phyloP scores from a whole-genome alignment of 305 asterid species.

The Fraxinus platypoda region DNA sequence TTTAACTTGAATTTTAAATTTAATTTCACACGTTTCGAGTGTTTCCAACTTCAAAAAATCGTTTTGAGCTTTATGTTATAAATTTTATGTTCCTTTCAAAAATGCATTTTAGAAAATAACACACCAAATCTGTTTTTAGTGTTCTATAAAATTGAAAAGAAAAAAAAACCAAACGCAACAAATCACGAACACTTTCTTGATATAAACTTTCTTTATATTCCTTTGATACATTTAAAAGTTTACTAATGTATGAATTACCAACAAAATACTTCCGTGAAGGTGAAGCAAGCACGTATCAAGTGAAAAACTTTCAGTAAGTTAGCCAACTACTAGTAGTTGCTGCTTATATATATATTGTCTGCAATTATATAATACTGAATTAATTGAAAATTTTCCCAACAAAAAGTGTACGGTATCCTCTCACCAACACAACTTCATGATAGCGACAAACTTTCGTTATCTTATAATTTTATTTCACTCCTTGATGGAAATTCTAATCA shows the following conservation, averaged over 20 bases:
- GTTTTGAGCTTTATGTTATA: no score
- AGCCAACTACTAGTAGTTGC: neutral
- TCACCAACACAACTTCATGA: neutral
- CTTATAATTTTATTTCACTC: no score
- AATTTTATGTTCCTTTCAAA: no score
- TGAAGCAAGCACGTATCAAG: neutral
- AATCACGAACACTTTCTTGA: no score
- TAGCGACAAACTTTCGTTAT: neutral
- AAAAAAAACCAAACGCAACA: neutral
- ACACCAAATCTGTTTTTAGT: no score
- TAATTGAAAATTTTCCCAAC: neutral
- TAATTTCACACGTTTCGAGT: no score
- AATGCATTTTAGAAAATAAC: no score
- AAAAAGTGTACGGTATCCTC: no score
- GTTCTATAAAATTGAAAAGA: no score
- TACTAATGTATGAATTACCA: neutral
- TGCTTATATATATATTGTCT: neutral
- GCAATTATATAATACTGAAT: neutral
- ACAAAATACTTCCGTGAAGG: neutral
- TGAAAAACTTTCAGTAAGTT: neutral
- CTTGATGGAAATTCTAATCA: neutral
- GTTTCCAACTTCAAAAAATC: no score
- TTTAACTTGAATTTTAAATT: no score
- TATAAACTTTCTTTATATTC: neutral
- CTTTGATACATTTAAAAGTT: neutral